Base-by-base conservation (phyloP, 2,329 filamentous ascomycete species). In the Penicillium sp. region DNA sequence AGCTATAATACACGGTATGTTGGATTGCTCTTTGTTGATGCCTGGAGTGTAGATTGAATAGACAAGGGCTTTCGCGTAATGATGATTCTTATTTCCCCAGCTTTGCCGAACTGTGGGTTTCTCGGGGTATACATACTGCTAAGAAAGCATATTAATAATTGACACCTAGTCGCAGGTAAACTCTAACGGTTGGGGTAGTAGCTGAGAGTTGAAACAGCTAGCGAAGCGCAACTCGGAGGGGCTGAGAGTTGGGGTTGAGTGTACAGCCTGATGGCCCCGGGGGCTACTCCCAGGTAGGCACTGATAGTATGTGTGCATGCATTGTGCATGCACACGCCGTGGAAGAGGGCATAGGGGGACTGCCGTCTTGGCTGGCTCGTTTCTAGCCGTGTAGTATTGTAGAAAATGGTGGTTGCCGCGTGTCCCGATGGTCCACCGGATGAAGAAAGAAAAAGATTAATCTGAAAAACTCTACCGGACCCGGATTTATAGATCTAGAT, bases 121-220 rank as follows among this genome's bases (percentile, higher is more conserved):
- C 16, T 45, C 14, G 42, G 42, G 42, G 42, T 45, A n/a, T n/a
- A 43, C 23, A 43, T 43, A 16, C 9, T 45, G 42, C 42, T 45
- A 45, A 45, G 16, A 45, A 45, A 45, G 42, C 14, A 45, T 45
- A 45, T 45, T 45, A 45, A 45, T 45, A 45, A 45, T 43, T 21
- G 18, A 18, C 36, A 6, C 28, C 28, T 16, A 18, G 39, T 23
- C 33, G 14, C 11, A 14, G n/a, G 13, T 16, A 6, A 10, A 28
- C 5, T 16, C 13, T 16, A 18, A 43, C 14, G 39, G 24, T 43
- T n/a, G 24, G 24, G 23, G 39, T 16, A 28, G 21, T 6, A 14
- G 42, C 26, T 42, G 19, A 23, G 21, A 42, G 21, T 16, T 39
- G 34, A 24, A 24, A n/a, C 39, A 1, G 18, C 24, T 10, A 28